Conservation (phyloP, 176 grass and related monocot species). For the Alopecurus myosuroides region DNA sequence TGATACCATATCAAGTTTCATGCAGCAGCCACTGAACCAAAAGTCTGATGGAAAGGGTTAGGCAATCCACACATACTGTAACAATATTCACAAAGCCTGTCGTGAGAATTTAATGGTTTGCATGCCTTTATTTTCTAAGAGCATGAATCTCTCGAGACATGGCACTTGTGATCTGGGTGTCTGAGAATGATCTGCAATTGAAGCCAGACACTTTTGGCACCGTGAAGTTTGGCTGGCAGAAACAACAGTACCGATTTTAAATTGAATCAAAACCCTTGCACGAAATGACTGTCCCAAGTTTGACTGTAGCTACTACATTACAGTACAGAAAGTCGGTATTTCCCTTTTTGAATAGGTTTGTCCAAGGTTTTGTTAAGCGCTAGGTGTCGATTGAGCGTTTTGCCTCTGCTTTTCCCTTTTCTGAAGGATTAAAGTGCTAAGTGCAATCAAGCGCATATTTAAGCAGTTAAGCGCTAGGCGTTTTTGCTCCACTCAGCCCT, state of each 20-base stretch:
- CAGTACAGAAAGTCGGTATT: neutral
- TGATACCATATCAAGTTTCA: too few species aligned
- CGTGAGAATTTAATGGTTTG: neutral
- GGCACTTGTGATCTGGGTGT: conserved; percentile 5
- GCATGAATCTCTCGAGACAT: neutral
- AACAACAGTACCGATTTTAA: conserved; percentile 16
- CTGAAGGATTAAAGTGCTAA: too few species aligned
- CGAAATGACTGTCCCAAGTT: neutral
- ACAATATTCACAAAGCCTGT: neutral
- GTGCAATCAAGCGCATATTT: too few species aligned
- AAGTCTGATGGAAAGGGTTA: too few species aligned
- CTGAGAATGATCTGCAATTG: conserved; percentile 17
- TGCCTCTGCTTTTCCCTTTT: too few species aligned
- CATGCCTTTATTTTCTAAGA: neutral
- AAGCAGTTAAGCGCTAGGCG: too few species aligned
- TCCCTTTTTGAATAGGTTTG: neutral
- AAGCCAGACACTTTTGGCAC: conserved; percentile 4
- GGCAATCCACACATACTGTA: too few species aligned
- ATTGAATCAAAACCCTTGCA: conserved; percentile 23
- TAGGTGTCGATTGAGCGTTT: too few species aligned
- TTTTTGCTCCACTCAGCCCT: too few species aligned
- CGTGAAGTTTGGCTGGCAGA: conserved; percentile 9
- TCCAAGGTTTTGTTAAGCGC: neutral
- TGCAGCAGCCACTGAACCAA: too few species aligned
- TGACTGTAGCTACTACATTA: neutral